Evolutionary conservation across 768 basidiomycete genomes (phyloP).

Genomic region (Mrakia frigida): DNA sequence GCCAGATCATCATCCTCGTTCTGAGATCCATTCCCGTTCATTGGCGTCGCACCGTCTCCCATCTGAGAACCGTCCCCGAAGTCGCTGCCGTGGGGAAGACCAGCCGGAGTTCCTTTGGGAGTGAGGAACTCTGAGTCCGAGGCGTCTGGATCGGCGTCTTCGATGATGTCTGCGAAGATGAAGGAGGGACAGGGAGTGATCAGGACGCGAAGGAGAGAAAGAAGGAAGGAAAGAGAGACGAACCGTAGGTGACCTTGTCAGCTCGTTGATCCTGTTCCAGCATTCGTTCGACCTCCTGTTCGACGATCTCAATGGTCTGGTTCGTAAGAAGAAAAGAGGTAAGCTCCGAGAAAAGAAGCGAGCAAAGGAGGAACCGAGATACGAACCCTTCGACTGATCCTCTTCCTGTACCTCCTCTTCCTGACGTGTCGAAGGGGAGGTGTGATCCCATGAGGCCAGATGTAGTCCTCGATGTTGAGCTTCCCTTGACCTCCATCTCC

Average conservation of each 20-base stretch:
- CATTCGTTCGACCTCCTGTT: conserved; percentile 83
- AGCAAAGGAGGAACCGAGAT: background rate
- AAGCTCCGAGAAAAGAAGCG: background rate
- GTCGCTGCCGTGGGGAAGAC: background rate
- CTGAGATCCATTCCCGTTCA: conserved; percentile 47
- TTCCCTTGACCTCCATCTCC: conserved; percentile 55
- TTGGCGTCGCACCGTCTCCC: conserved; percentile 27
- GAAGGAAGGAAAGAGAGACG: conserved; percentile 15
- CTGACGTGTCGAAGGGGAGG: conserved; percentile 85
- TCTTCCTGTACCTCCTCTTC: conserved; percentile 86
- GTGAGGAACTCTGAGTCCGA: conserved; percentile 72
- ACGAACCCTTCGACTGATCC: conserved; percentile 69
- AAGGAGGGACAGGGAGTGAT: background rate
- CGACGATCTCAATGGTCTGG: conserved; percentile 89
- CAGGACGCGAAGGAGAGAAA: background rate
- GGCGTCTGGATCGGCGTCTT: conserved; percentile 83
- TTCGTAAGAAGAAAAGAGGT: background rate
- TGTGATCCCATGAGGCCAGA: conserved; percentile 94
- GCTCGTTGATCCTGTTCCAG: conserved; percentile 74
- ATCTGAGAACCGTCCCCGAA: conserved; percentile 22
- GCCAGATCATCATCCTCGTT: conserved; percentile 48
- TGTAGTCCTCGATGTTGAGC: conserved; percentile 84
- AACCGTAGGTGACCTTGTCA: conserved; percentile 70
- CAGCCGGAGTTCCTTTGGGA: background rate
- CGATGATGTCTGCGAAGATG: conserved; percentile 60